phyloP scores from a whole-genome alignment of 2,329 filamentous ascomycete species.

The Diaporthe ampelina region DNA sequence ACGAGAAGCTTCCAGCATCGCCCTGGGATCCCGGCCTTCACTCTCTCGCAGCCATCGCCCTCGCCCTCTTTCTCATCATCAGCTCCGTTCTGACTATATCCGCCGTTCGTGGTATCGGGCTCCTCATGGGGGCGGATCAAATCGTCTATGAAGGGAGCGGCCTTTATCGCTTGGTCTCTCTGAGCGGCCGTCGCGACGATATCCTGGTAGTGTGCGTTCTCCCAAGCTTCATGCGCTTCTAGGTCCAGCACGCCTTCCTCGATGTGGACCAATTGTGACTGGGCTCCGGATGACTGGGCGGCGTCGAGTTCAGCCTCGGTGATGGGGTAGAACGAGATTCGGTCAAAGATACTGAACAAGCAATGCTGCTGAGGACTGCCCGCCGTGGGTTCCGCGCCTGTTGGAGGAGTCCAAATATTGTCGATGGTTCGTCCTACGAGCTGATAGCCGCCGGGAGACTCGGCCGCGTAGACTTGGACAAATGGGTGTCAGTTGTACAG shows the following conservation, averaged over 20 bases:
- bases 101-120: too few species aligned
- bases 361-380: background rate
- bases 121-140: background rate
- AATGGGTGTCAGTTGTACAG: background rate
- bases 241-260: slow-evolving; percentile 8
- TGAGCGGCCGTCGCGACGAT: background rate
- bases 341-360: background rate
- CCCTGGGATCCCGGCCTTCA: slow-evolving; percentile 1
- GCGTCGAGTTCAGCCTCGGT: slow-evolving; percentile 2
- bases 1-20: background rate
- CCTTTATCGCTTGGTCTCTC: background rate
- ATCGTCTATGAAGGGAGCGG: background rate
- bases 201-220: background rate
- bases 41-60: background rate
- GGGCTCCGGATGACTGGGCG: background rate
- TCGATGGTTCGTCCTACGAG: slow-evolving; percentile 6
- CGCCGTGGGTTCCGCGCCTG: rapidly evolving
- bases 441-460: slow-evolving; percentile 6
- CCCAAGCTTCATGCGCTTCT: slow-evolving; percentile 2
- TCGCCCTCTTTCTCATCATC: background rate
- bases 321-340: background rate
- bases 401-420: background rate
- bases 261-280: background rate
- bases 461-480: slow-evolving; percentile 3
- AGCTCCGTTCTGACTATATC: background rate